These are phyloP conservation scores for Periconia sp. DNA, from an alignment of 2,329 filamentous ascomycete species.

Conservation along the genomic window DNA sequence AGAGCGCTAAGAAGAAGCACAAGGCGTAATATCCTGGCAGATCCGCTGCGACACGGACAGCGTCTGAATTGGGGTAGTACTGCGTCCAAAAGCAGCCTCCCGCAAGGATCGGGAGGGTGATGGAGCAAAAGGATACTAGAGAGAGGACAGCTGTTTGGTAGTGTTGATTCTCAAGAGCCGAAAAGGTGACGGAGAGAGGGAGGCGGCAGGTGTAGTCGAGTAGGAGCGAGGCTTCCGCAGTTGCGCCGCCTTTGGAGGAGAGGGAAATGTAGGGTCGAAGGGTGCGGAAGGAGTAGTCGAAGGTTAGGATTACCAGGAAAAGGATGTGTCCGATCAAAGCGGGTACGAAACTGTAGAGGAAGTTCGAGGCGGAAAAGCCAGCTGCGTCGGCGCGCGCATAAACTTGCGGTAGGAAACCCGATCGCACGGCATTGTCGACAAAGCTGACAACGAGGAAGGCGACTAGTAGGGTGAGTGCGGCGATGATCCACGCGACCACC, in stretches of 20 bases:
- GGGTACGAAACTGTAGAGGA: slow-evolving; percentile 81
- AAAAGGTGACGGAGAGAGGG: slow-evolving; percentile 65
- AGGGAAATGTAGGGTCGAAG: slow-evolving; percentile 75
- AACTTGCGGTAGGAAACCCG: slow-evolving; percentile 75
- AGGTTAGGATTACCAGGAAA: slow-evolving; percentile 69
- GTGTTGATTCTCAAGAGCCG: slow-evolving; percentile 66
- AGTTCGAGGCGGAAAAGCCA: slow-evolving; percentile 86
- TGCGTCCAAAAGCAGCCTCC: slow-evolving; percentile 78
- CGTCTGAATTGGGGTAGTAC: slow-evolving; percentile 54
- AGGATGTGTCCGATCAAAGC: slow-evolving; percentile 70
- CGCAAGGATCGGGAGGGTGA: slow-evolving; percentile 69
- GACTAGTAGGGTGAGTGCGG: slow-evolving; percentile 46
- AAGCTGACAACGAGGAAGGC: slow-evolving; percentile 78
- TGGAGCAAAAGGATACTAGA: slow-evolving; percentile 63
- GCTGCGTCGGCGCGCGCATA: slow-evolving; percentile 61
- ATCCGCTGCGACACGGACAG: slow-evolving; percentile 67
- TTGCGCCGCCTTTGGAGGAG: slow-evolving; percentile 62
- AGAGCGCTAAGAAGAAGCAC: slow-evolving; percentile 75
- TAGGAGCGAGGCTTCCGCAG: slow-evolving; percentile 68
- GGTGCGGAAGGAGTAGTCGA: slow-evolving; percentile 70
- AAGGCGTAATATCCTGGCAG: slow-evolving; percentile 75
- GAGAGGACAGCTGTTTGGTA: slow-evolving; percentile 69
- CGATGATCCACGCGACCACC: slow-evolving; percentile 67
- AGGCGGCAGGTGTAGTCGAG: slow-evolving; percentile 73
- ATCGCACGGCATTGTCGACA: slow-evolving; percentile 67